A percentile compares a stretch with the other conserved stretches of the same genome.
These are phyloP conservation scores for Candida parachauliodes DNA, from an alignment of 805 yeast species.

Conservation along the genomic window DNA sequence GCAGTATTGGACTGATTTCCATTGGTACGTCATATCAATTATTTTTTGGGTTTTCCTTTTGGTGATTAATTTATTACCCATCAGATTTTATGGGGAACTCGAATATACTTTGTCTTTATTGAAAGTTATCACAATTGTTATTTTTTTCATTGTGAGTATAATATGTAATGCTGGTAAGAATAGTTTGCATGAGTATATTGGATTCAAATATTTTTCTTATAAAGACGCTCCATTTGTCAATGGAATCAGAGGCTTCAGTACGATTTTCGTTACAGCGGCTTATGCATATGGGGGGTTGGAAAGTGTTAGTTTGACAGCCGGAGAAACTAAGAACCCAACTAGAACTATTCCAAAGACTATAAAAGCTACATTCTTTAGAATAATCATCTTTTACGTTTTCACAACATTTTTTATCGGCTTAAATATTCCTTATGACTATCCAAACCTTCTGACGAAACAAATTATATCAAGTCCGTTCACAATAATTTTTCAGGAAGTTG, in stretches of 20 bases:
- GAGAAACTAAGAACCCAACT: conserved; percentile 30
- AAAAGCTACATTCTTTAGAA: conserved; percentile 30
- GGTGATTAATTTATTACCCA: conserved; percentile 36
- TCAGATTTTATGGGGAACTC: conserved; percentile 39
- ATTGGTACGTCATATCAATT: conserved; percentile 48
- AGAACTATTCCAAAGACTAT: conserved; percentile 28
- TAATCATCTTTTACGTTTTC: conserved; percentile 31
- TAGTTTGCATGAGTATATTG: conserved; percentile 35
- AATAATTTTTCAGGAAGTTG: conserved; percentile 40
- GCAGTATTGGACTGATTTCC: conserved; percentile 48
- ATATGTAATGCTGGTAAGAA: conserved; percentile 60
- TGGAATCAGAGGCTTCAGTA: conserved; percentile 51
- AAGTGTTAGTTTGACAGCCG: conserved; percentile 31
- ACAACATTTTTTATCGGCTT: conserved; percentile 40
- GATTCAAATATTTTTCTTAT: conserved; percentile 40
- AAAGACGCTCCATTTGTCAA: conserved; percentile 53
- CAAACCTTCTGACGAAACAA: conserved; percentile 23
- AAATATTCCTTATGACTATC: conserved; percentile 39
- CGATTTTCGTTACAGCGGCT: conserved; percentile 48
- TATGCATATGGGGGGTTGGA: conserved; percentile 52
- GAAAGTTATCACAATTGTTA: conserved; percentile 50
- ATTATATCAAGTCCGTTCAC: conserved; percentile 40
- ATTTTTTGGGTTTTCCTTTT: conserved; percentile 53
- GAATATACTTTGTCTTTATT: conserved; percentile 38
- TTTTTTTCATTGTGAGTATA: conserved; percentile 53